phyloP scores from a whole-genome alignment of 2,329 filamentous ascomycete species.

The Apiospora sp. region DNA sequence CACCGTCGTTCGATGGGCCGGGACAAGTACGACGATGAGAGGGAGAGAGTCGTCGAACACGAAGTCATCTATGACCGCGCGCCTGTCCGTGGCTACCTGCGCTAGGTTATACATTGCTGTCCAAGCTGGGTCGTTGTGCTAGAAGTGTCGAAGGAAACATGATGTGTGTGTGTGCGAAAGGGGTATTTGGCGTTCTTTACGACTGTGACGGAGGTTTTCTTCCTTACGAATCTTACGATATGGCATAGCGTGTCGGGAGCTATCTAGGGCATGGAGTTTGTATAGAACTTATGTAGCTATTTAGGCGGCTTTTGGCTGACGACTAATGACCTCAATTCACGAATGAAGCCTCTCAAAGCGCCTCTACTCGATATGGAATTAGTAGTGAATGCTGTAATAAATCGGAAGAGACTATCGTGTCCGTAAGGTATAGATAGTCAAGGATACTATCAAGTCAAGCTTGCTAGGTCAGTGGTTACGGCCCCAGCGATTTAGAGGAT shows the following conservation, averaged over 20 bases:
- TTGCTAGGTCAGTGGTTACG: neutral
- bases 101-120: constrained; percentile 29
- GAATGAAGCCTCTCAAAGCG: neutral
- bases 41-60: constrained; percentile 68
- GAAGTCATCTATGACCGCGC: constrained; percentile 70
- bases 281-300: constrained; percentile 22
- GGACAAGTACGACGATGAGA: constrained; percentile 64
- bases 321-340: constrained; percentile 19
- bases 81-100: constrained; percentile 38
- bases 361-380: neutral
- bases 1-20: constrained; percentile 44
- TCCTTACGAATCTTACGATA: constrained; percentile 18
- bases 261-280: constrained; percentile 21
- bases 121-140: neutral
- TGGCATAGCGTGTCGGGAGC: constrained; percentile 19
- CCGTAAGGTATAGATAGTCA: neutral
- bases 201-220: constrained; percentile 6
- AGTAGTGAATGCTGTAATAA: neutral
- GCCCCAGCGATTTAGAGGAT: neutral
- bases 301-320: constrained; percentile 20
- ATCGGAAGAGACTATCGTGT: neutral
- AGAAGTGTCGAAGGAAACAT: neutral
- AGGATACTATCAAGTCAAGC: neutral
- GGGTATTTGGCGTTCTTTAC: constrained; percentile 16
- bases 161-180: neutral